A percentile compares a stretch with the other conserved stretches of the same genome.
These are phyloP conservation scores for Acanthochlamys bracteata DNA, from an alignment of 106 monocot genomes.

Conservation along the genomic window DNA sequence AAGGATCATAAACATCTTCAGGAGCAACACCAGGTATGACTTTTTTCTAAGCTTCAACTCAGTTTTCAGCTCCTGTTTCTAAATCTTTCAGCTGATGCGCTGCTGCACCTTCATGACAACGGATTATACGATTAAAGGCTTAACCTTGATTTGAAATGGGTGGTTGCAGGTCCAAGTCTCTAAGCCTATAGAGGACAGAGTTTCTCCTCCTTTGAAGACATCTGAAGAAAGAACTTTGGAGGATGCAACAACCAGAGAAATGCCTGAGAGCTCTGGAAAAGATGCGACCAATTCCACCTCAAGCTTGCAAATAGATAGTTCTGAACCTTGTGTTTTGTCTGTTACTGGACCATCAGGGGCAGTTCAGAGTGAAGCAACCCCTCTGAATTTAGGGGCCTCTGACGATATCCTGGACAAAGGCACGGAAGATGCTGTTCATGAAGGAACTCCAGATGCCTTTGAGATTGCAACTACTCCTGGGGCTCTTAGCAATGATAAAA, in stretches of 20 bases:
- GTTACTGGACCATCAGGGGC: slow-evolving; percentile 6
- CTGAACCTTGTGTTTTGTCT: slow-evolving; percentile 5
- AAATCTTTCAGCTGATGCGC: neutral
- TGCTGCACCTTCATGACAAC: neutral
- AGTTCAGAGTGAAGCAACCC: slow-evolving; percentile 7
- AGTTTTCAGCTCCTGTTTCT: neutral
- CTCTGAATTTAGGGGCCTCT: slow-evolving; percentile 10
- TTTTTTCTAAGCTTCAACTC: neutral
- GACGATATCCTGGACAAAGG: slow-evolving; percentile 10
- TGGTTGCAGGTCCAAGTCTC: slow-evolving; percentile 19
- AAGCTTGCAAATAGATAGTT: neutral
- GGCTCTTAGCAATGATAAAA: neutral
- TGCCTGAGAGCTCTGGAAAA: neutral
- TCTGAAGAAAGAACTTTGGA: neutral
- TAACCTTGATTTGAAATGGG: slow-evolving; percentile 2
- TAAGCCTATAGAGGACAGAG: neutral
- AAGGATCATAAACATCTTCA: slow-evolving; percentile 25
- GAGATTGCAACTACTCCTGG: neutral
- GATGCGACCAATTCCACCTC: slow-evolving; percentile 6
- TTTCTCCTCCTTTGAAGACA: neutral
- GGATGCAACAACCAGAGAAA: slow-evolving; percentile 3
- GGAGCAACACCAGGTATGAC: slow-evolving; percentile 31
- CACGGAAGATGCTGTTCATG: neutral
- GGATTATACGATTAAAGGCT: neutral
- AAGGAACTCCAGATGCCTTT: neutral